Conservation (phyloP, 495 filamentous ascomycete species). For the Penicillium arizonense region DNA sequence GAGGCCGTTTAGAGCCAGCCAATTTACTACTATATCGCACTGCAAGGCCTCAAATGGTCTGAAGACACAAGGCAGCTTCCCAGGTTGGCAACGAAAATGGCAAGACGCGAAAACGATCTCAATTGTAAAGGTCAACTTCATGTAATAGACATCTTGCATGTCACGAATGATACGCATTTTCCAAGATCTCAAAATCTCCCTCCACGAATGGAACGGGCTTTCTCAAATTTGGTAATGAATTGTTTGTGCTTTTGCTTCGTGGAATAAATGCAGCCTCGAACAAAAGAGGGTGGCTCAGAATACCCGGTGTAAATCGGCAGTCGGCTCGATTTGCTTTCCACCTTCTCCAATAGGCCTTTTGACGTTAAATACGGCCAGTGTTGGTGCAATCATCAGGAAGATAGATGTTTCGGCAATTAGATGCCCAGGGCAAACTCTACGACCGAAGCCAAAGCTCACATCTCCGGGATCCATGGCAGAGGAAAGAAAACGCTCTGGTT, state of each 20-base stretch:
- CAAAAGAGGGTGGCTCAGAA: constrained; percentile 9
- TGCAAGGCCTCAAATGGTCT: no score
- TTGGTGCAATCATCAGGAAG: constrained; percentile 27
- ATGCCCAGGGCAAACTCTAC: constrained; percentile 32
- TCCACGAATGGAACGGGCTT: constrained; percentile 1
- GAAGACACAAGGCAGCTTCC: no score
- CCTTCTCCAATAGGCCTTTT: constrained; percentile 15
- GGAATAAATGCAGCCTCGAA: constrained; percentile 7
- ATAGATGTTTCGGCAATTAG: constrained; percentile 28
- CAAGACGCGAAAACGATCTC: no score
- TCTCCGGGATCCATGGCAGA: constrained; percentile 25
- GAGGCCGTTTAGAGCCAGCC: no score
- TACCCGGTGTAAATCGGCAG: constrained; percentile 7
- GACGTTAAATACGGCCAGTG: constrained; percentile 36
- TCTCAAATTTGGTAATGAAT: constrained; percentile 6
- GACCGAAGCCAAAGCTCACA: constrained; percentile 30
- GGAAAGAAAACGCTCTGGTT: constrained; percentile 27
- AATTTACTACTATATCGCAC: no score
- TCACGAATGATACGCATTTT: background rate
- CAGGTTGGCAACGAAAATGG: no score
- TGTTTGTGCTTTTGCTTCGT: constrained; percentile 7
- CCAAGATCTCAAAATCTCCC: constrained; percentile 1
- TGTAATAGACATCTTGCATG: no score
- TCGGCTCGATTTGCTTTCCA: constrained; percentile 8
- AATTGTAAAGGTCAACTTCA: no score